Evolutionary conservation across 1,284 basidiomycete genomes (phyloP).

Genomic region (Boletellus deceptivus): DNA sequence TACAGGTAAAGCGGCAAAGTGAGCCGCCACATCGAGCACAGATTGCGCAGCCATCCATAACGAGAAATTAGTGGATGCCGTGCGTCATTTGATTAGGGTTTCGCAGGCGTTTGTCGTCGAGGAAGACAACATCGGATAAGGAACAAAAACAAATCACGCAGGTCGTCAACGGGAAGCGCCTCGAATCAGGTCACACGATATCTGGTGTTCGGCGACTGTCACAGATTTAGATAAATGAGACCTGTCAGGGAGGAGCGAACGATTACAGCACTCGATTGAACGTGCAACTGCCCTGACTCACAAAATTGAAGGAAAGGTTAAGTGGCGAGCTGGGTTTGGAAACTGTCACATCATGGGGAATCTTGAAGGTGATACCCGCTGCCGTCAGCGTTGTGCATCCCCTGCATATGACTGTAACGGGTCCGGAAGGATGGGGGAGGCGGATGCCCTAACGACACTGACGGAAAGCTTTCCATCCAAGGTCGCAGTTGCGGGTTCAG

Average conservation of each 20-base stretch:
- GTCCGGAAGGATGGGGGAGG: slow-evolving; percentile 20
- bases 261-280: slow-evolving; percentile 26
- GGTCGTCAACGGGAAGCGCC: slow-evolving; percentile 16
- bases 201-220: slow-evolving; percentile 16
- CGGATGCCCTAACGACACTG: slow-evolving; percentile 35
- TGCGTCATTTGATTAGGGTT: slow-evolving; percentile 39
- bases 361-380: slow-evolving; percentile 15
- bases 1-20: slow-evolving; percentile 23
- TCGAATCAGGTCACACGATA: slow-evolving; percentile 28
- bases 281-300: slow-evolving; percentile 28
- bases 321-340: slow-evolving; percentile 25
- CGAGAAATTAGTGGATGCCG: slow-evolving; percentile 27
- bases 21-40: slow-evolving; percentile 26
- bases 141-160: slow-evolving; percentile 20
- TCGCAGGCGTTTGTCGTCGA: slow-evolving; percentile 35
- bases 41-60: slow-evolving; percentile 29
- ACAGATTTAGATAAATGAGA: slow-evolving; percentile 34
- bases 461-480: slow-evolving; percentile 29
- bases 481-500: slow-evolving; percentile 1
- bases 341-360: slow-evolving; percentile 17
- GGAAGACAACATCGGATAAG: slow-evolving; percentile 37
- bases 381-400: slow-evolving; percentile 26
- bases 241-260: slow-evolving; percentile 28
- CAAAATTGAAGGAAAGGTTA: slow-evolving; percentile 20
- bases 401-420: slow-evolving; percentile 37